Evolutionary conservation across 2,329 filamentous ascomycete species (phyloP).

Genomic region (Graphilbum fragrans): DNA sequence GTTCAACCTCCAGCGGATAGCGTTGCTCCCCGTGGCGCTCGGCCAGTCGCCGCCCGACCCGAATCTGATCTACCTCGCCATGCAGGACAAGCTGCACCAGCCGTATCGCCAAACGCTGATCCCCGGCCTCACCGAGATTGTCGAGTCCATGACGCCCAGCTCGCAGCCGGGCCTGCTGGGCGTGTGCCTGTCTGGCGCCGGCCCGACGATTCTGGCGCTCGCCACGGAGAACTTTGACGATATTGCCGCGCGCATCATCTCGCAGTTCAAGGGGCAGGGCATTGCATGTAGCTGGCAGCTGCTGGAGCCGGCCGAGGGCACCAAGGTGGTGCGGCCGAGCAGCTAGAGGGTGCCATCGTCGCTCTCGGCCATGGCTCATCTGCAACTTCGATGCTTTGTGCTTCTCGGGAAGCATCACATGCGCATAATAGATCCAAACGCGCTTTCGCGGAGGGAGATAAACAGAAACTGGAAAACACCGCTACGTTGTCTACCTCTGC

Average conservation of each 20-base stretch:
- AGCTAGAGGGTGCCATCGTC: no score
- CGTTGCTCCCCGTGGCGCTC: slow-evolving; percentile 77
- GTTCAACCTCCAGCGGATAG: slow-evolving; percentile 92
- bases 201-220: slow-evolving; percentile 72
- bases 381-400: no score
- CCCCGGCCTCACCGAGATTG: slow-evolving; percentile 80
- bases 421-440: no score
- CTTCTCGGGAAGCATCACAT: slow-evolving; percentile 26
- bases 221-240: slow-evolving; percentile 81
- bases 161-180: slow-evolving; percentile 81
- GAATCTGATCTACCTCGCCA: slow-evolving; percentile 89
- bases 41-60: slow-evolving; percentile 84
- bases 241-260: slow-evolving; percentile 71
- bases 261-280: slow-evolving; percentile 56
- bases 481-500: no score
- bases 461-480: no score
- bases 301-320: slow-evolving; percentile 75
- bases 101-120: slow-evolving; percentile 88
- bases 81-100: slow-evolving; percentile 98
- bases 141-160: slow-evolving; percentile 79
- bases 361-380: no score
- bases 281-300: slow-evolving; percentile 81
- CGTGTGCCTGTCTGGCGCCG: slow-evolving; percentile 89
- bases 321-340: slow-evolving; percentile 25
- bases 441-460: no score